Evolutionary conservation across 805 yeast species (phyloP).

Genomic region (Candida taoyuanica): DNA sequence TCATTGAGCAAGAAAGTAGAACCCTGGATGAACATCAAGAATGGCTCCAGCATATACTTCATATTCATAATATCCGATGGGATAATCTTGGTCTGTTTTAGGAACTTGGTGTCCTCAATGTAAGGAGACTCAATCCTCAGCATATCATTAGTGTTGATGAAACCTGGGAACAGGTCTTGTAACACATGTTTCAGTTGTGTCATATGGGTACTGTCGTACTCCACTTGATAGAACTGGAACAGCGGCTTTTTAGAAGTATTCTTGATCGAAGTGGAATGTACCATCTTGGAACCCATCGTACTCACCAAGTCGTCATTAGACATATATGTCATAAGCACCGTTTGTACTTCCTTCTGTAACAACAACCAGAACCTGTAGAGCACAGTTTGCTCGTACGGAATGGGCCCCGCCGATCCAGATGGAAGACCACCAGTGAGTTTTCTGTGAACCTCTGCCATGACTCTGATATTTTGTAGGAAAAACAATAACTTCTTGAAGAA

Average conservation of each 20-base stretch:
- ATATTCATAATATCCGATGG: conserved; percentile 73
- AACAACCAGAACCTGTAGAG: conserved; percentile 17
- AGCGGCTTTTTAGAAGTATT: conserved; percentile 26
- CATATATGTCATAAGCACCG: conserved; percentile 21
- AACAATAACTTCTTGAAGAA: conserved; percentile 60
- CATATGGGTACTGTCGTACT: conserved; percentile 32
- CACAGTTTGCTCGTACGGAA: not conserved
- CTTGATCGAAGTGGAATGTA: conserved; percentile 22
- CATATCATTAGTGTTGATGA: conserved; percentile 34
- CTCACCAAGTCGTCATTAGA: conserved; percentile 11
- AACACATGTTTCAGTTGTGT: conserved; percentile 41
- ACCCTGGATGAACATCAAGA: conserved; percentile 63
- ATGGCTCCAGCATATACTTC: conserved; percentile 70
- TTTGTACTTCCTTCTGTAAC: conserved; percentile 17
- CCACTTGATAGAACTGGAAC: conserved; percentile 35
- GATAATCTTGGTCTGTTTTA: conserved; percentile 60
- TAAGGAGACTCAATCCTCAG: conserved; percentile 40
- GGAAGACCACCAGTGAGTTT: conserved; percentile 6
- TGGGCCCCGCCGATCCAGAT: not conserved
- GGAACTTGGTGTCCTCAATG: conserved; percentile 54
- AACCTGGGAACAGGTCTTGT: conserved; percentile 69
- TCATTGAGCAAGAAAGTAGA: conserved; percentile 39
- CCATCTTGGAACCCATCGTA: conserved; percentile 6
- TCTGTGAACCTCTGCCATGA: conserved; percentile 44
- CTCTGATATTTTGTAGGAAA: conserved; percentile 66